Evolutionary conservation across 192 early-diverging fungal species (phyloP).

Genomic region (Mortierella hygrophila): DNA sequence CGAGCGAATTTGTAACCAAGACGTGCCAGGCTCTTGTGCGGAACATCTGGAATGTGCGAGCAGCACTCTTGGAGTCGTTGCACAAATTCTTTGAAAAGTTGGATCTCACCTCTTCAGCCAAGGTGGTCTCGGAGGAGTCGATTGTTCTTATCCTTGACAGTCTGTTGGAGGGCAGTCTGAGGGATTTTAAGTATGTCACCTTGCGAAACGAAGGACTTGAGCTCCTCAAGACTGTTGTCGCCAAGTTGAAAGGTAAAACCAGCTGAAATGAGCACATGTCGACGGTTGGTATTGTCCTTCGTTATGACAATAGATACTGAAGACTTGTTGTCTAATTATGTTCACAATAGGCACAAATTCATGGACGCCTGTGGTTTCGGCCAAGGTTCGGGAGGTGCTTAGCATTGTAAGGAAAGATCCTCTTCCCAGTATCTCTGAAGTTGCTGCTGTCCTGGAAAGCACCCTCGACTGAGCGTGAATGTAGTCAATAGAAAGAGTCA

Average conservation of each 20-base stretch:
- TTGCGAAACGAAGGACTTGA: slow-evolving; percentile 71
- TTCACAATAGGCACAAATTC: slow-evolving; percentile 17
- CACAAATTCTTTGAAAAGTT: slow-evolving; percentile 65
- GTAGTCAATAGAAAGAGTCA: background rate
- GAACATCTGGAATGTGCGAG: slow-evolving; percentile 88
- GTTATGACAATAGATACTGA: background rate
- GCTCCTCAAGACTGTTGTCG: slow-evolving; percentile 54
- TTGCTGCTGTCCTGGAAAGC: slow-evolving; percentile 21
- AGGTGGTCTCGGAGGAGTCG: slow-evolving; percentile 32
- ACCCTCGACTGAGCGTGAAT: background rate
- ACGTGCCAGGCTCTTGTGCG: slow-evolving; percentile 67
- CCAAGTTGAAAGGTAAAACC: slow-evolving; percentile 54
- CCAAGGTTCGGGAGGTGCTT: slow-evolving; percentile 27
- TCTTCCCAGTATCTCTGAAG: slow-evolving; percentile 63
- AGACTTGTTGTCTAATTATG: background rate
- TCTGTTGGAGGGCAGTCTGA: slow-evolving; percentile 58
- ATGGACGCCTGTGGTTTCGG: slow-evolving; percentile 4
- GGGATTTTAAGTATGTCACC: slow-evolving; percentile 74
- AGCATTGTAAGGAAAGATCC: slow-evolving; percentile 53
- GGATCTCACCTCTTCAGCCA: background rate
- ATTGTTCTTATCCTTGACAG: slow-evolving; percentile 55
- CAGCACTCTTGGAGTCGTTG: slow-evolving; percentile 78
- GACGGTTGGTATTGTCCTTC: background rate
- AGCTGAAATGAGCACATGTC: background rate
- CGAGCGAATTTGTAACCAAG: slow-evolving; percentile 53